phyloP scores from a whole-genome alignment of 805 yeast genomes.

The Ogataea paraovalis region DNA sequence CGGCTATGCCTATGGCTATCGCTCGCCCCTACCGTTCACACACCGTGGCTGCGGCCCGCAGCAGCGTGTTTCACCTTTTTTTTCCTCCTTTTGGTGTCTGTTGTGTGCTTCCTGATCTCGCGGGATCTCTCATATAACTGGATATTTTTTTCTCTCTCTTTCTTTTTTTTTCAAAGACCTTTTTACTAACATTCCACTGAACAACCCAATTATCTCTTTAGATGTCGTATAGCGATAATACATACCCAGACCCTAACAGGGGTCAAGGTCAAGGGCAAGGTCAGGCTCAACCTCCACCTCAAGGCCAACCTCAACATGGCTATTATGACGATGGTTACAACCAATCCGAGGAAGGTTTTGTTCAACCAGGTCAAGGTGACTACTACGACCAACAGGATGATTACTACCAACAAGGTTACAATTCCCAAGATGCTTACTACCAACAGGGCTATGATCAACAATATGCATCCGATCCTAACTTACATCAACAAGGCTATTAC shows the following conservation, averaged over 20 bases:
- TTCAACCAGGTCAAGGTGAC: slow-evolving; percentile 26
- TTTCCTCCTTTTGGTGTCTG: slow-evolving; percentile 1
- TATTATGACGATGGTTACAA: slow-evolving; percentile 27
- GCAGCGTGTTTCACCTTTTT: too few species aligned
- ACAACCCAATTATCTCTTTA: slow-evolving; percentile 8
- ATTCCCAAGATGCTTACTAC: slow-evolving; percentile 29
- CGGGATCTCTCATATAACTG: too few species aligned
- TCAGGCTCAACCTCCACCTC: too few species aligned
- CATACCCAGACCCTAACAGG: slow-evolving; percentile 38
- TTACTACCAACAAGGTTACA: slow-evolving; percentile 38
- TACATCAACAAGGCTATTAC: slow-evolving; percentile 44
- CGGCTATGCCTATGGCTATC: too few species aligned
- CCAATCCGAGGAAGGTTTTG: slow-evolving; percentile 22
- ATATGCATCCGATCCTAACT: slow-evolving; percentile 32
- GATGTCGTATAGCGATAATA: slow-evolving; percentile 62
- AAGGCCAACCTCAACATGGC: slow-evolving; percentile 16
- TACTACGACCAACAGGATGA: slow-evolving; percentile 28
- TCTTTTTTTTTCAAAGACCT: neutral
- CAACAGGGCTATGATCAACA: slow-evolving; percentile 51
- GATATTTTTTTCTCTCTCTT: too few species aligned
- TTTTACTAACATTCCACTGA: slow-evolving; percentile 9
- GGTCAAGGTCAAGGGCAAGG: too few species aligned
- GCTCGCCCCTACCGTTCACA: too few species aligned
- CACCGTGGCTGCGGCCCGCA: too few species aligned
- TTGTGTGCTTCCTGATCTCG: neutral